Percentiles rank a stretch among this genome's conserved stretches.
Evolutionary conservation across 2,329 filamentous ascomycete genomes (phyloP).

Genomic region (Claviceps monticola): DNA sequence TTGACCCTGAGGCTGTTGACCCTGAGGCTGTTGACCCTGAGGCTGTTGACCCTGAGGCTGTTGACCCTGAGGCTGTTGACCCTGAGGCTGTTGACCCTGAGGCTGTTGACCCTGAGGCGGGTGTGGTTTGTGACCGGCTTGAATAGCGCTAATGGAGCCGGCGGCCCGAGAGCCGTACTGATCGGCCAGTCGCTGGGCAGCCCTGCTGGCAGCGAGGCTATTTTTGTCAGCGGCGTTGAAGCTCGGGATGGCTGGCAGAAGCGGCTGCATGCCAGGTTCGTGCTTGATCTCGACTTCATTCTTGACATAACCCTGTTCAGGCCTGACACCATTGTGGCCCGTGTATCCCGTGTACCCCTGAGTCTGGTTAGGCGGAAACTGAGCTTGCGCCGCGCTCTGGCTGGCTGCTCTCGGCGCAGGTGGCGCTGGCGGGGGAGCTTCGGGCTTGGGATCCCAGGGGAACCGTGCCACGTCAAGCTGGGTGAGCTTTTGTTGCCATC

Average conservation of each 20-base stretch:
- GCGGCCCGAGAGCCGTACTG: constrained; percentile 51
- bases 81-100: too few relatives aligned
- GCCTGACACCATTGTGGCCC: constrained; percentile 25
- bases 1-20: too few relatives aligned
- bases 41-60: too few relatives aligned
- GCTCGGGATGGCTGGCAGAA: constrained; percentile 18
- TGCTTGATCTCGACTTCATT: constrained; percentile 32
- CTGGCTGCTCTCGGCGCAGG: constrained; percentile 12
- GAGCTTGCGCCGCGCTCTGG: constrained; percentile 14
- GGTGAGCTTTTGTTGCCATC: constrained; percentile 87
- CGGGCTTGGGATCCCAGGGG: constrained; percentile 86
- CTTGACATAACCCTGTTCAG: constrained; percentile 32
- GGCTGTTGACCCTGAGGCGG: background rate
- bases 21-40: background rate
- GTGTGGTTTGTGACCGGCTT: constrained; percentile 22
- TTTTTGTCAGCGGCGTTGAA: constrained; percentile 22
- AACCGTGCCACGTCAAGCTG: constrained; percentile 74
- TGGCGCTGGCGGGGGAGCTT: constrained; percentile 31
- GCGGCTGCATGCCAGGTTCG: constrained; percentile 25
- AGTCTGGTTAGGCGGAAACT: constrained; percentile 19
- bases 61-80: background rate
- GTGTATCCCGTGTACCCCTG: constrained; percentile 16
- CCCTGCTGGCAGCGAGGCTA: constrained; percentile 37
- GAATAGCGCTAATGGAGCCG: constrained; percentile 51
- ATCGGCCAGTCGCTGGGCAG: constrained; percentile 40